Percentiles rank a stretch among this genome's conserved stretches.
Evolutionary conservation across 2,329 filamentous ascomycete species (phyloP).

Genomic region (Phialophora tarda): DNA sequence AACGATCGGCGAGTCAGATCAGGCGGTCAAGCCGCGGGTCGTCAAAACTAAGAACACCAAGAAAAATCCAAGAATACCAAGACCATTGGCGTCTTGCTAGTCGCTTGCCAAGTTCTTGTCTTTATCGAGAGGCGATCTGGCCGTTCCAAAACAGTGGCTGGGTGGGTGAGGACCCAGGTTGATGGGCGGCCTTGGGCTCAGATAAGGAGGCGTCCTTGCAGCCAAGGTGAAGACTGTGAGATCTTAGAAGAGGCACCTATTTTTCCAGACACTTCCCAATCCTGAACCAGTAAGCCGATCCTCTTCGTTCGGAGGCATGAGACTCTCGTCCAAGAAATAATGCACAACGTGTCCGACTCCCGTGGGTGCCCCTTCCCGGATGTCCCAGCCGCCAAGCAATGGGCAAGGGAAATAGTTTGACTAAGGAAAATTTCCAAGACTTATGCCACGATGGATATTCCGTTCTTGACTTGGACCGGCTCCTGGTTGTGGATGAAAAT

Average conservation of each 20-base stretch:
- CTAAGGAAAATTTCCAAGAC: constrained; percentile 1
- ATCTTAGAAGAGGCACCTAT: neutral
- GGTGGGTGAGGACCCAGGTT: neutral
- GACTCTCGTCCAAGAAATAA: neutral
- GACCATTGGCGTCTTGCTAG: constrained; percentile 18
- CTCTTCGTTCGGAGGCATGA: neutral
- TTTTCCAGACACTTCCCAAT: neutral
- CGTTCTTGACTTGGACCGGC: constrained; percentile 3
- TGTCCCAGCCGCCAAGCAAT: constrained; percentile 17
- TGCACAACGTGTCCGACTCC: neutral
- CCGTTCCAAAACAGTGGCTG: neutral
- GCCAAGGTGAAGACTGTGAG: neutral
- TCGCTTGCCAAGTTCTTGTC: constrained; percentile 13
- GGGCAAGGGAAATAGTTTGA: constrained; percentile 13
- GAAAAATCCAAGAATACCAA: constrained; percentile 20
- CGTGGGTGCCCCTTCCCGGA: neutral
- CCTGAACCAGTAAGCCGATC: neutral
- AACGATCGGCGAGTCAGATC: constrained; percentile 10
- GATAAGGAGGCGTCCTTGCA: neutral
- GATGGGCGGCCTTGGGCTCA: neutral
- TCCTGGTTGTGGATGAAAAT: constrained; percentile 11
- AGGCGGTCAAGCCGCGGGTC: constrained; percentile 6
- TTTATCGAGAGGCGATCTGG: constrained; percentile 14
- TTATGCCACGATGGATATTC: constrained; percentile 12
- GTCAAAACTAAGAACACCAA: constrained; percentile 23